These are phyloP conservation scores for Persicaria maculosa DNA, from an alignment of 148 eudicot genomes.

Conservation along the genomic window DNA sequence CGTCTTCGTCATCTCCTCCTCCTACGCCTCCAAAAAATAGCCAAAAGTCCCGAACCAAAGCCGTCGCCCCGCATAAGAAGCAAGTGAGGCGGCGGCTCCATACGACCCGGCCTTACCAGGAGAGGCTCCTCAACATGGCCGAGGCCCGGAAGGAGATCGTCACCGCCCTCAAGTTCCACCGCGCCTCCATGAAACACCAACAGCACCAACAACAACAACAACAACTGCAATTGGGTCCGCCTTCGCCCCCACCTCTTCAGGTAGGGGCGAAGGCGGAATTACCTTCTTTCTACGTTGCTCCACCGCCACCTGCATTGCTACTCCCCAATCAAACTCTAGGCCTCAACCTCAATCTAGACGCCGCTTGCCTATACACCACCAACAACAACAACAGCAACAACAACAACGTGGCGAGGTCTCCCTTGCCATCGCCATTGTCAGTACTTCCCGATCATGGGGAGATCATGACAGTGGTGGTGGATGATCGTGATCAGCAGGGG, in stretches of 20 bases:
- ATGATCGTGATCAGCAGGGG: not conserved
- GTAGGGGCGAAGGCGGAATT: not conserved
- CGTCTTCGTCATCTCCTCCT: not conserved
- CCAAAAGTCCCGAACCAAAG: not conserved
- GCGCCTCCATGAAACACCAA: constrained; percentile 67
- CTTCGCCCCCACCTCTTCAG: not conserved
- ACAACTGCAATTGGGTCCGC: not conserved
- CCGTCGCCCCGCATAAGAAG: constrained; percentile 34
- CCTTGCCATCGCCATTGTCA: not conserved
- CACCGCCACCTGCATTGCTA: not conserved
- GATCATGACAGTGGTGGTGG: no score
- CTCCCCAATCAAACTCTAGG: constrained; percentile 83
- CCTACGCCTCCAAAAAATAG: not conserved
- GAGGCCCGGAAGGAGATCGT: constrained; percentile 88
- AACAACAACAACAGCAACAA: not conserved
- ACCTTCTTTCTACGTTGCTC: not conserved
- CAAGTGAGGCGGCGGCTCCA: constrained; percentile 83
- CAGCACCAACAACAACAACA: constrained; percentile 11
- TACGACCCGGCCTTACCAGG: constrained; percentile 87
- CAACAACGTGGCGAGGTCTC: not conserved
- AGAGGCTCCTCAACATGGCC: constrained; percentile 87
- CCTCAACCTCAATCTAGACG: constrained; percentile 49
- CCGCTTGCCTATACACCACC: not conserved
- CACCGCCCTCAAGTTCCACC: constrained; percentile 78
- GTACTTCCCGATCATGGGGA: no score